Evolutionary conservation across 163 green algal genomes (phyloP).

Genomic region (Chlorella variabilis): DNA sequence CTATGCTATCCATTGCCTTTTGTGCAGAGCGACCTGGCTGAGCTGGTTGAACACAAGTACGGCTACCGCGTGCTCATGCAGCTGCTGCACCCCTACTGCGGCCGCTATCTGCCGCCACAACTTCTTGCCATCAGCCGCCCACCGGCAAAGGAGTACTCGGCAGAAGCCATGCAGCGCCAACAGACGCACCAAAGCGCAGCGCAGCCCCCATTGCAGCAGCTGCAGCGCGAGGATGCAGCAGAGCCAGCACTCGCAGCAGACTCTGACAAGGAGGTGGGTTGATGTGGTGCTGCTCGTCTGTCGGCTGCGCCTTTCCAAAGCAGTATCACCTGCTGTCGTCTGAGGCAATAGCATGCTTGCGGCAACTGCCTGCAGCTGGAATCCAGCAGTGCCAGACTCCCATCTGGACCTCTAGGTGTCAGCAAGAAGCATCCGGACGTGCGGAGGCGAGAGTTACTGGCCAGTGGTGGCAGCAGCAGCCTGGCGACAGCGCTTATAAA

Average conservation of each 20-base stretch:
- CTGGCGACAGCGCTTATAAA: constrained; percentile 57
- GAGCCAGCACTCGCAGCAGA: neutral
- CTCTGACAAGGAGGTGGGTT: constrained; percentile 17
- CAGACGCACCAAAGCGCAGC: constrained; percentile 24
- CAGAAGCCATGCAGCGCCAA: constrained; percentile 8
- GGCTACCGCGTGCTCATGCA: constrained; percentile 74
- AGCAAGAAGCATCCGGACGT: constrained; percentile 77
- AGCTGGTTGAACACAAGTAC: constrained; percentile 65
- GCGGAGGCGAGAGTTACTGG: constrained; percentile 75
- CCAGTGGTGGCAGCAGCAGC: constrained; percentile 46
- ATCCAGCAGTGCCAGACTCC: neutral
- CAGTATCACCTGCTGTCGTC: too few relatives aligned
- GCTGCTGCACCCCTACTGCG: constrained; percentile 73
- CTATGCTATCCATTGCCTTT: too few relatives aligned
- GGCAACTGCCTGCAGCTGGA: neutral
- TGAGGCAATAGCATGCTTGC: too few relatives aligned
- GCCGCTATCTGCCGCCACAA: constrained; percentile 74
- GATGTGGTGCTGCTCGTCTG: too few relatives aligned
- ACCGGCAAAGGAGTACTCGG: constrained; percentile 33
- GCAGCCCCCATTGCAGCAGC: constrained; percentile 6
- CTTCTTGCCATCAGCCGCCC: constrained; percentile 70
- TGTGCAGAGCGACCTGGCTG: constrained; percentile 64
- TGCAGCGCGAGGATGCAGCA: constrained; percentile 37
- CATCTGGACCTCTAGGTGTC: constrained; percentile 54
- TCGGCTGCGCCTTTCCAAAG: too few relatives aligned